Percentiles rank a stretch among this genome's conserved stretches.
phyloP scores from a whole-genome alignment of 192 early-diverging fungal genomes.

The Coemansia sp. region DNA sequence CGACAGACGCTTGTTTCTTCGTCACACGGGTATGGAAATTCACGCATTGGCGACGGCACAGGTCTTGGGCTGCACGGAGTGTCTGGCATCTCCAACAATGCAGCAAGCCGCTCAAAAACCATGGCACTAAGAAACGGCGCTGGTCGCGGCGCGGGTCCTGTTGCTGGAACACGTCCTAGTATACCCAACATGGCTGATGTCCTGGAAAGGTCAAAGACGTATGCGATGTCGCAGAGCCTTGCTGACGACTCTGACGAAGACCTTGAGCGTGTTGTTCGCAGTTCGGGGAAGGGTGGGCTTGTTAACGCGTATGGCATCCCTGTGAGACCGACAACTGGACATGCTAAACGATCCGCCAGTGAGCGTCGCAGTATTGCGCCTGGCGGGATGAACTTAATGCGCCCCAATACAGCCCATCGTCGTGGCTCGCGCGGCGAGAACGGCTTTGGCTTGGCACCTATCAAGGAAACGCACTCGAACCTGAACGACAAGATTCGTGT shows the following conservation, averaged over 20 bases:
- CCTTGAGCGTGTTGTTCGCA: conserved; percentile 49
- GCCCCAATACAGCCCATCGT: conserved; percentile 27
- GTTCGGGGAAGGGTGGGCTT: conserved; percentile 28
- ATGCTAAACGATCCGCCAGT: conserved; percentile 25
- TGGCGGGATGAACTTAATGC: background rate
- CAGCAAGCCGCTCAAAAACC: conserved; percentile 9
- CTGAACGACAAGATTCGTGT: conserved; percentile 86
- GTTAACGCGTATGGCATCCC: conserved; percentile 50
- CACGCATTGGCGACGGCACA: conserved; percentile 12
- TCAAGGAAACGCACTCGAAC: conserved; percentile 27
- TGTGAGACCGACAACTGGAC: conserved; percentile 26
- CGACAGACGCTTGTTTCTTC: conserved; percentile 38
- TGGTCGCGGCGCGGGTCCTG: conserved; percentile 3
- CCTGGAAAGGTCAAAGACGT: conserved; percentile 32
- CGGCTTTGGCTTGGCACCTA: conserved; percentile 15
- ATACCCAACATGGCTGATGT: conserved; percentile 32
- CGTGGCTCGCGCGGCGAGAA: conserved; percentile 18
- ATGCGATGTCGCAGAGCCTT: conserved; percentile 20
- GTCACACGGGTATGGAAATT: conserved; percentile 11
- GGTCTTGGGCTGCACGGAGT: conserved; percentile 4
- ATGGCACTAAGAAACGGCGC: conserved; percentile 16
- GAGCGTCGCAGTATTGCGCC: conserved; percentile 42
- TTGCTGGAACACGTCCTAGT: conserved; percentile 22
- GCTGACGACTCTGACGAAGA: conserved; percentile 39
- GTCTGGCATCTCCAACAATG: background rate